These are phyloP conservation scores for Pleodorina starrii DNA, from an alignment of 139 green algal species.

Conservation along the genomic window DNA sequence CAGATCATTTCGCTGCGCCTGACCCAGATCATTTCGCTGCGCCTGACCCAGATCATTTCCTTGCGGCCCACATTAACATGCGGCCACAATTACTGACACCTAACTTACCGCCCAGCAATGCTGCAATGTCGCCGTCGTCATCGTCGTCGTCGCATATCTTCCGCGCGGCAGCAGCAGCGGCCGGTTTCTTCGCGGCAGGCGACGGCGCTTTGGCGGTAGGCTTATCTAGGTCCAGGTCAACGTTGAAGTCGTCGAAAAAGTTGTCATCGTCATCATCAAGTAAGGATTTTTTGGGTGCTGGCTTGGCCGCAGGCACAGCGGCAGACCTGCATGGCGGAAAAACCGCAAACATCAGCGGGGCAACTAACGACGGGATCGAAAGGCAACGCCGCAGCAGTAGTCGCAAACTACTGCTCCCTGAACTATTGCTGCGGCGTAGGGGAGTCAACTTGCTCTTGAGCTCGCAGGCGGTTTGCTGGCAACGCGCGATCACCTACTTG, in stretches of 20 bases:
- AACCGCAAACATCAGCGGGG: no score
- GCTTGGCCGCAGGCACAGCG: neutral
- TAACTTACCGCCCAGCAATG: neutral
- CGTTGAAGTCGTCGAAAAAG: slow-evolving; percentile 25
- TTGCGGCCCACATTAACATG: no score
- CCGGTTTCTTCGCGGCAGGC: neutral
- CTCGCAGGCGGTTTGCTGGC: no score
- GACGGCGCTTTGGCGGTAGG: neutral
- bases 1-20: no score
- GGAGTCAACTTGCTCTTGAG: no score
- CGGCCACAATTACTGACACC: no score
- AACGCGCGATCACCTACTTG: slow-evolving; percentile 26
- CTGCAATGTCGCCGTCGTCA: neutral
- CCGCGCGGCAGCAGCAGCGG: neutral
- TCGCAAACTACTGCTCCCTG: no score
- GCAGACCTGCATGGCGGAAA: neutral
- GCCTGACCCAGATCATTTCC: no score
- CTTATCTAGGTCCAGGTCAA: neutral
- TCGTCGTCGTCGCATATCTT: neutral
- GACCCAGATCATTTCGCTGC: no score
- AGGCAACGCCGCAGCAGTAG: no score
- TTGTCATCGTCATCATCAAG: slow-evolving; percentile 35
- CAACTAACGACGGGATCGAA: no score
- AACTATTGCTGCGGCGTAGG: no score
- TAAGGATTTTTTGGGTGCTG: neutral